Conservation (phyloP, 257 asterid species). For the Ocimum tenuiflorum region DNA sequence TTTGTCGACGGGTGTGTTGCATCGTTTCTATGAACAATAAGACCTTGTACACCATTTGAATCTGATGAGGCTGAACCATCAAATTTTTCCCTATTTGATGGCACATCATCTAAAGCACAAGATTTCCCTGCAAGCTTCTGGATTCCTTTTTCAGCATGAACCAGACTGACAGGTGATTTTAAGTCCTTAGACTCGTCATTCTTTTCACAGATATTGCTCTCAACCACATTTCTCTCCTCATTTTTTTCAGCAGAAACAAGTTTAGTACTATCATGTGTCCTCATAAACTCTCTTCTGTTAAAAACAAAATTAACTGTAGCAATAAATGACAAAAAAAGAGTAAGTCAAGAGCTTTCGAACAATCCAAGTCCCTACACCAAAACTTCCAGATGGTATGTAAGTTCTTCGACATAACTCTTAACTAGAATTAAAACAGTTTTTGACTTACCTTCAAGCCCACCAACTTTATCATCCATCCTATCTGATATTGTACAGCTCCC, state of each 20-base stretch:
- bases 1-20: conserved; percentile 7
- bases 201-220: conserved; percentile 8
- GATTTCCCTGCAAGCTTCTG: conserved; percentile 25
- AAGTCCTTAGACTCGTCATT: conserved; percentile 18
- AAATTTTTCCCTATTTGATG: conserved; percentile 31
- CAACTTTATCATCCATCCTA: conserved; percentile 49
- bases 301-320: conserved; percentile 65
- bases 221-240: conserved; percentile 17
- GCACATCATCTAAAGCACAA: conserved; percentile 25
- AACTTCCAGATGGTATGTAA: conserved; percentile 1
- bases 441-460: conserved; percentile 73
- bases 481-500: conserved; percentile 41
- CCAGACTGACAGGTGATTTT: conserved; percentile 13
- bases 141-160: conserved; percentile 25
- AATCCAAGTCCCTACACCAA: conserved; percentile 4
- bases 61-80: conserved; percentile 21
- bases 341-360: conserved; percentile 29
- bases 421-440: background rate
- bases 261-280: conserved; percentile 21
- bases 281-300: conserved; percentile 42
- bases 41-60: conserved; percentile 18
- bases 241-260: conserved; percentile 22
- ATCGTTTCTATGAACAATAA: conserved; percentile 16
- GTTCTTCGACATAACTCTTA: too few species aligned
- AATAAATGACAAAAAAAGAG: conserved; percentile 30